Evolutionary conservation across 257 asterid genomes (phyloP).

Genomic region (Fraxinus excelsior): DNA sequence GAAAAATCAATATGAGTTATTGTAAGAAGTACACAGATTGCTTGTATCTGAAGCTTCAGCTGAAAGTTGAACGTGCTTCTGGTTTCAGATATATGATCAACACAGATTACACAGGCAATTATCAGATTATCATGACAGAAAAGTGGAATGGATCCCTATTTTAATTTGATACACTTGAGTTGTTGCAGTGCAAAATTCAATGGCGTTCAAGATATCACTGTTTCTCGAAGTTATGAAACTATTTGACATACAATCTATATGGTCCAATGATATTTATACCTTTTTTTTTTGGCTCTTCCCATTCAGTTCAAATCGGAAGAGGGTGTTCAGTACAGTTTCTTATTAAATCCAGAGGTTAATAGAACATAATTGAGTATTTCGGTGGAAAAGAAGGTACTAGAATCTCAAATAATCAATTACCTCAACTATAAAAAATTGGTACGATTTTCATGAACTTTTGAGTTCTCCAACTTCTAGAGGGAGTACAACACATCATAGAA

Average conservation of each 20-base stretch:
- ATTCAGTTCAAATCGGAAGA: background rate
- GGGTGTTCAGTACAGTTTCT: background rate
- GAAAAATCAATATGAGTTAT: background rate
- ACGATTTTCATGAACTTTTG: background rate
- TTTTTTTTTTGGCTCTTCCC: background rate
- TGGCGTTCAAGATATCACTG: background rate
- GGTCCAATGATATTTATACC: background rate
- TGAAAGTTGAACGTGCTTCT: background rate
- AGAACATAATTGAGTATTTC: background rate
- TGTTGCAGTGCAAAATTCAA: background rate
- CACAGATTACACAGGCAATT: background rate
- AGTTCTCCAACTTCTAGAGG: background rate
- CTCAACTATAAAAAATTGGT: background rate
- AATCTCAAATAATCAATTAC: background rate
- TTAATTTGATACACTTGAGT: background rate
- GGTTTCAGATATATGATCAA: background rate
- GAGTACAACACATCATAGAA: background rate
- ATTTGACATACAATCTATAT: background rate
- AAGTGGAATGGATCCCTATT: background rate
- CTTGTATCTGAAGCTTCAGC: background rate
- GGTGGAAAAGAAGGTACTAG: background rate
- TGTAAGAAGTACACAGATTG: background rate
- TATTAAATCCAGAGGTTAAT: background rate
- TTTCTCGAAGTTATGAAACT: background rate
- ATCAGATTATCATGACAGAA: background rate